phyloP scores from a whole-genome alignment of 192 early-diverging fungal species.

The Spizellomyces punctatus region DNA sequence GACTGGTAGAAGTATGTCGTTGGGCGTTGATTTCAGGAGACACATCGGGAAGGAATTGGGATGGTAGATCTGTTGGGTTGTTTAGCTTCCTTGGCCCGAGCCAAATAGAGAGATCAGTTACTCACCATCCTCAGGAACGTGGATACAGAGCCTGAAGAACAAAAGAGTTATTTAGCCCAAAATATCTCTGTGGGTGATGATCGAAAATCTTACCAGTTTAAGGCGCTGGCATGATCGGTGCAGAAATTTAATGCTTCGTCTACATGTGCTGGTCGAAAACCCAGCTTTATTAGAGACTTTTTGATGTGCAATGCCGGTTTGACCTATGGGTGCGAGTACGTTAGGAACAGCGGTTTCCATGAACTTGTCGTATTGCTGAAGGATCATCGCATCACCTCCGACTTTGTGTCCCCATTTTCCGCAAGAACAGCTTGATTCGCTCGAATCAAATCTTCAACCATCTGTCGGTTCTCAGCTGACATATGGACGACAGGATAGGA shows the following conservation, averaged over 20 bases:
- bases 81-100: not conserved
- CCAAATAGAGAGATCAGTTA: not conserved
- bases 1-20: conserved; percentile 50
- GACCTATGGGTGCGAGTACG: no score
- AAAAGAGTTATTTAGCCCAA: not conserved
- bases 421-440: not conserved
- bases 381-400: no score
- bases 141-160: conserved; percentile 63
- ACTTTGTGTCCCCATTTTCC: no score
- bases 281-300: conserved; percentile 52
- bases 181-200: no score
- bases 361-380: no score
- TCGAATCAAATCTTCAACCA: conserved; percentile 67
- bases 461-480: conserved; percentile 56
- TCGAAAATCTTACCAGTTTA: conserved; percentile 66
- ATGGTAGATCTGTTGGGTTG: conserved; percentile 49
- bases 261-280: conserved; percentile 74
- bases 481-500: conserved; percentile 71
- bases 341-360: no score
- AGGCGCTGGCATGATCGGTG: conserved; percentile 45
- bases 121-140: conserved; percentile 87
- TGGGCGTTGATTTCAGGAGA: conserved; percentile 54
- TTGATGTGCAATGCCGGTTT: not conserved
- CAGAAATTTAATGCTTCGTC: conserved; percentile 71
- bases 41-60: conserved; percentile 54